A percentile compares a stretch with the other conserved stretches of the same genome.
These are phyloP conservation scores for Cryptosporidium andersoni DNA, from an alignment of 169 alveolate species.

Conservation along the genomic window DNA sequence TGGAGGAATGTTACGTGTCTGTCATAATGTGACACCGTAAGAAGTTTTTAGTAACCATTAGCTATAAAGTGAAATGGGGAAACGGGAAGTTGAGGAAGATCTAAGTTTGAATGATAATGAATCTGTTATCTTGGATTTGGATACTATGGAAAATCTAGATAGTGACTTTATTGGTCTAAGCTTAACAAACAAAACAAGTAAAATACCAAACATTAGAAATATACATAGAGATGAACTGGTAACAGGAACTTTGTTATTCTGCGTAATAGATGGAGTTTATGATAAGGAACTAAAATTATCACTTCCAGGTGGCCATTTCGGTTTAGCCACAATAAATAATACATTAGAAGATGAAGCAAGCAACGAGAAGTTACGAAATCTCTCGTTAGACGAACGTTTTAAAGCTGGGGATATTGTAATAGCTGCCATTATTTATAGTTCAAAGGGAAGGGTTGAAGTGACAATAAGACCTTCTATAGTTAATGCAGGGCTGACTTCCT, in stretches of 20 bases:
- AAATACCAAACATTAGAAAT: constrained; percentile 1
- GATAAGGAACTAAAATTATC: constrained; percentile 44
- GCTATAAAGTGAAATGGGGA: not conserved
- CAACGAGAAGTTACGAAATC: not conserved
- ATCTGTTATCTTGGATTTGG: not conserved
- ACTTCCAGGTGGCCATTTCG: constrained; percentile 50
- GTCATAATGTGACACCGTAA: too few relatives aligned
- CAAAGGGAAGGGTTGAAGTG: constrained; percentile 14
- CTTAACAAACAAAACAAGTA: constrained; percentile 5
- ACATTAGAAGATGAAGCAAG: constrained; percentile 24
- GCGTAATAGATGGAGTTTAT: constrained; percentile 43
- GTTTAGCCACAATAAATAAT: constrained; percentile 20
- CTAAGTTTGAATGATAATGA: not conserved
- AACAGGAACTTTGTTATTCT: constrained; percentile 34
- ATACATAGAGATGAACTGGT: constrained; percentile 15
- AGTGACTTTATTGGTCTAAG: constrained; percentile 54
- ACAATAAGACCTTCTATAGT: constrained; percentile 54
- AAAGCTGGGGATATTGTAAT: constrained; percentile 17
- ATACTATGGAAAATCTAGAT: constrained; percentile 8
- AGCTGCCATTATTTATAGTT: constrained; percentile 43
- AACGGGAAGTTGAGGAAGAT: not conserved
- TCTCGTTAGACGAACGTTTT: constrained; percentile 19
- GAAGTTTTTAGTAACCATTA: too few relatives aligned
- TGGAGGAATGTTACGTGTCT: too few relatives aligned
- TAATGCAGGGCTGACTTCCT: constrained; percentile 53